Evolutionary conservation across 2,329 filamentous ascomycete genomes (phyloP), one percentile per base, ranked within the genome.

Genomic region (Alternaria incomplexa): DNA sequence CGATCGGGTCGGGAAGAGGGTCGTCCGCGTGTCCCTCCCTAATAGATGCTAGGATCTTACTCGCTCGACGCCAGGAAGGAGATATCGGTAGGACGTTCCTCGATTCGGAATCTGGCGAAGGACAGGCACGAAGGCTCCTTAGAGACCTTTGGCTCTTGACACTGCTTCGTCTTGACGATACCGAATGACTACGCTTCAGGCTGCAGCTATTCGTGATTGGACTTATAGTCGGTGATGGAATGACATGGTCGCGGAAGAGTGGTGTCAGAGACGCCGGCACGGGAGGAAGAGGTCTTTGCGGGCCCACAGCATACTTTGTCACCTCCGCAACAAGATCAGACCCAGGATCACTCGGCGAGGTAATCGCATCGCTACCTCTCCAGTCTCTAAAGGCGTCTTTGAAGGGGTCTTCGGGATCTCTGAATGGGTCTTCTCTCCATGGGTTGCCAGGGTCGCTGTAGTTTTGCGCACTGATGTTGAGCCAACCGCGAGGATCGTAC

Each of bases 1-100:
- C 74, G 51, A 74, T 73, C 3, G 70, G 65, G n/a, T 73, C 72
- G 13, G 63, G 54, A 43, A 70, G 73, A 1, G 71, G 69, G 22
- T 73, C 67, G 23, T 63, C 70, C 52, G 64, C 57, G 10, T 52
- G 13, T 3, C 66, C 54, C 13, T 70, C 63, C 6, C 28, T 63
- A 8, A 67, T 51, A 17, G 66, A 61, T 44, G 62, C 44, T 4
- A 62, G 59, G 40, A 52, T 64, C 20, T 53, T 52, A 40, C 55
- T 58, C 4, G 60, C 22, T n/a, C 51, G 30, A 20, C 51, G 57
- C 53, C 50, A 67, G 23, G 75, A 73, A 8, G 71, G 72, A 15
- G 70, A 76, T 45, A 72, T 61, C 0, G 74, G 64, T 44, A 71
- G 69, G 30, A 72, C 73, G 13, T 71, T 60, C 6, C 28, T 61